Base-by-base conservation (phyloP, 306 rosid species). In the Dalbergia cochinchinensis region DNA sequence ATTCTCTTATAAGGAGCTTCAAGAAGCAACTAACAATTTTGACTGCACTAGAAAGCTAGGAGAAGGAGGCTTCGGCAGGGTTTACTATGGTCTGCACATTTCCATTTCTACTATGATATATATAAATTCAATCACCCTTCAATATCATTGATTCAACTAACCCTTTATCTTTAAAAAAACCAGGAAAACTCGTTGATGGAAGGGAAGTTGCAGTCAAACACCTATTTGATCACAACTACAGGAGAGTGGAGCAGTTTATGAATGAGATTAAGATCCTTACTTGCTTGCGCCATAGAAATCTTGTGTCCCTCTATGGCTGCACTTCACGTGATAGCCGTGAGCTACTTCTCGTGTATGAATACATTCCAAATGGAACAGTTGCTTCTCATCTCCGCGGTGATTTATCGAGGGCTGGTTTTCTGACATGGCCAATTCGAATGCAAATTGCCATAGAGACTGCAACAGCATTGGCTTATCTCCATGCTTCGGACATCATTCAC, bases 201-300 rank as follows among this genome's bases (percentile, higher is more conserved):
- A 80, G 94, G n/a, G 98, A 93, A 87, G 98, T 91, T 69, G 95
- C 97, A 35, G 87, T 94, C 61, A 94, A 91, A 78, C 87, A 86
- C 70, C 77, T 94, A 13, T 90, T 82, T 8, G 85, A 90, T 73
- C 91, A 90, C 75, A 91, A 85, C 65, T 82, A 83, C 69, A 85
- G 60, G 81, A 81, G 87, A 11, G 85, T 82, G 7, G 87, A 90
- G 45, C 94, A 91, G 19, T 91, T 91, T 62, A 76, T 82, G 66
- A 91, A 90, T 71, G 98, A 91, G 82, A 75, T 94, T 10, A 53
- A 84, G 77, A 83, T 94, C 68, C 87, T 94, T 3, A 79, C 92
- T n/a, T 76, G 89, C 3, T 48, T 94, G 61, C 90, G 89, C 81
- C 97, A 91, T 31, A 79, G 48, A 77, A 88, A 87, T 59, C 89